A percentile compares a stretch with the other conserved stretches of the same genome.
phyloP scores from a whole-genome alignment of 106 monocot genomes.

The Allium fistulosum region DNA sequence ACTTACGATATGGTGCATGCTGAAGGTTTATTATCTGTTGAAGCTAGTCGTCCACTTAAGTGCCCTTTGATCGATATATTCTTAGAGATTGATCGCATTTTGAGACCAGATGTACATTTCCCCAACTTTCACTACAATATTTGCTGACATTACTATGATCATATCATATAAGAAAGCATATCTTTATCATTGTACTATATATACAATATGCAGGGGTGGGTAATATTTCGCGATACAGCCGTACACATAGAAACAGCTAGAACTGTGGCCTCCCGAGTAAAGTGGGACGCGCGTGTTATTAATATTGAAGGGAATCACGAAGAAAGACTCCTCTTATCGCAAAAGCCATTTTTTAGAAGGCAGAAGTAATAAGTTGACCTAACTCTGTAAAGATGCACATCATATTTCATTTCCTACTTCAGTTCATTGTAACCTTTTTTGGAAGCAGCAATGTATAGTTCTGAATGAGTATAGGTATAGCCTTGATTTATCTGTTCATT shows the following conservation, averaged over 20 bases:
- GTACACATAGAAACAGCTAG: neutral
- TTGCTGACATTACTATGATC: neutral
- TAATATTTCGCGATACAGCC: neutral
- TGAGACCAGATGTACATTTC: constrained; percentile 84
- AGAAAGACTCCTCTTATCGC: neutral
- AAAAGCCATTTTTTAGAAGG: neutral
- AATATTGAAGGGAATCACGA: neutral
- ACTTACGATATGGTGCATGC: constrained; percentile 96
- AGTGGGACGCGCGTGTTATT: constrained; percentile 1
- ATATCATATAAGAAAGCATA: too few relatives aligned
- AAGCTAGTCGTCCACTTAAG: constrained; percentile 27
- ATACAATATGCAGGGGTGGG: neutral
- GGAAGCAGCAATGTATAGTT: too few relatives aligned
- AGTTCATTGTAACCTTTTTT: too few relatives aligned
- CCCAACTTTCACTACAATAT: neutral
- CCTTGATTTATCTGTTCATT: too few relatives aligned
- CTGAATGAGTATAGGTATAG: too few relatives aligned
- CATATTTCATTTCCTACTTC: too few relatives aligned
- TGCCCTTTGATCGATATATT: constrained; percentile 78
- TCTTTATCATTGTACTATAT: too few relatives aligned
- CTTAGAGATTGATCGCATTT: constrained; percentile 81
- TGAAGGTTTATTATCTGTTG: constrained; percentile 54
- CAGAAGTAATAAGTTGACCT: neutral
- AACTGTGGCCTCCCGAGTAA: neutral
- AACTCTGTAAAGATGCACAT: neutral